Evolutionary conservation across 2,329 filamentous ascomycete species (phyloP).

Genomic region (Pseudocercospora fijiensis): DNA sequence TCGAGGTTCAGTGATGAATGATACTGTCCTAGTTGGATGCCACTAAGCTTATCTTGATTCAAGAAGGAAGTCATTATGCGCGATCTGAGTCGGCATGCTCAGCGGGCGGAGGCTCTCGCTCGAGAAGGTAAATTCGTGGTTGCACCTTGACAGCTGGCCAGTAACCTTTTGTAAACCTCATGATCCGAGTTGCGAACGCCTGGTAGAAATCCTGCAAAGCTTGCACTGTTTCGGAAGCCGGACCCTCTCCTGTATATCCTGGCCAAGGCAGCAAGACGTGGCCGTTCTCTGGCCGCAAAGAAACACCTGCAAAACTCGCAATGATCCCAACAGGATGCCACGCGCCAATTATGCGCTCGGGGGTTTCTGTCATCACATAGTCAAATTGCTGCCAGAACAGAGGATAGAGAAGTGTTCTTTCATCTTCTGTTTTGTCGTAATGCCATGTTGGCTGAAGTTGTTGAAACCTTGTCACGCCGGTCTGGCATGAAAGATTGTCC

Average conservation of each 20-base stretch:
- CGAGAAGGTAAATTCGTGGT: constrained; percentile 55
- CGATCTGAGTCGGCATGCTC: constrained; percentile 3
- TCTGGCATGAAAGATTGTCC: constrained; percentile 63
- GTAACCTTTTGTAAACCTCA: constrained; percentile 49
- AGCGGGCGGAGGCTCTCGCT: constrained; percentile 32
- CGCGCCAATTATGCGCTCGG: constrained; percentile 48
- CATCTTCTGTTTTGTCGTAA: constrained; percentile 61
- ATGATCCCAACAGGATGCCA: constrained; percentile 56
- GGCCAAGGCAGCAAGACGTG: constrained; percentile 28
- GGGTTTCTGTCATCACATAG: constrained; percentile 57
- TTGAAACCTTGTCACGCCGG: constrained; percentile 61
- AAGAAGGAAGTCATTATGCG: background rate
- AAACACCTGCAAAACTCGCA: constrained; percentile 53
- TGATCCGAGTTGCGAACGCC: background rate
- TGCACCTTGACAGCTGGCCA: constrained; percentile 57
- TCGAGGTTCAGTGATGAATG: background rate
- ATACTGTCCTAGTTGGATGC: background rate
- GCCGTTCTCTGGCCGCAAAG: constrained; percentile 44
- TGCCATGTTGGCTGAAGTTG: constrained; percentile 49
- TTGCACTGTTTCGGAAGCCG: constrained; percentile 20
- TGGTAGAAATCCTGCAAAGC: constrained; percentile 16
- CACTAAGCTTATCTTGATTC: background rate
- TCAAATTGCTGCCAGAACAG: constrained; percentile 60
- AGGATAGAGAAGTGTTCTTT: constrained; percentile 47
- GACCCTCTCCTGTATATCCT: constrained; percentile 18